Base-by-base conservation (phyloP, 495 filamentous ascomycete genomes). In the Echria macrotheca region DNA sequence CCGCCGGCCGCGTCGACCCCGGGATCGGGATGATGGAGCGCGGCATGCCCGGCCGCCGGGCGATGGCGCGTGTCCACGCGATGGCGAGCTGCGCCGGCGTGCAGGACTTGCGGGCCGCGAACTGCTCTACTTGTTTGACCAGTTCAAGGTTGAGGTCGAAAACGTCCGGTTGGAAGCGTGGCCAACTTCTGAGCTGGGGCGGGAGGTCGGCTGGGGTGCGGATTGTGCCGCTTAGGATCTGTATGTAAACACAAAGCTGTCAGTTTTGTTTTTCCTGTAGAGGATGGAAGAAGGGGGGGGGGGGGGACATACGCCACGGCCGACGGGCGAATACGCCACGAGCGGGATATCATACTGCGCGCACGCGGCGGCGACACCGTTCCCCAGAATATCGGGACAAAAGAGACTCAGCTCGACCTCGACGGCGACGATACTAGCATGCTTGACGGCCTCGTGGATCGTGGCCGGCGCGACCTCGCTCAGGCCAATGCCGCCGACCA, bases 1-100 rank as follows among this genome's bases (percentile, higher is more conserved):
- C 63, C 4, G 46, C 64, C 2, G 49, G 67, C 1, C 67, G 72
- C 24, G 76, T 81, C 10, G 83, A 79, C 11, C 90, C 89, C 1
- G 89, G 90, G 53, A 96, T 94, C 3, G 89, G 90, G 47, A 94
- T 84, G 55, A 95, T 85, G 4, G 72, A 75, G n/a, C n/a, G n/a
- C 10, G 82, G 80, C 61, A 83, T 74, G 10, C 81, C 86, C 32
- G 80, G 70, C 55, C 76, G 71, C 24, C 67, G 68, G 37, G 78
- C 75, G 47, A 82, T 60, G 3, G 68, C 42, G 22, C 51, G 65
- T 3, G 84, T 70, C 89, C 91, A 96, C 17, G 69, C 77, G 45
- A 96, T 69, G 9, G 88, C 90, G 17, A 95, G 67, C 68, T 96
- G 89, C 4, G 77, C 80, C 0, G 83, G 72, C 8, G 85, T 87